These are phyloP conservation scores for Raphidocelis subcapitata DNA, from an alignment of 139 green algal genomes.

Conservation along the genomic window DNA sequence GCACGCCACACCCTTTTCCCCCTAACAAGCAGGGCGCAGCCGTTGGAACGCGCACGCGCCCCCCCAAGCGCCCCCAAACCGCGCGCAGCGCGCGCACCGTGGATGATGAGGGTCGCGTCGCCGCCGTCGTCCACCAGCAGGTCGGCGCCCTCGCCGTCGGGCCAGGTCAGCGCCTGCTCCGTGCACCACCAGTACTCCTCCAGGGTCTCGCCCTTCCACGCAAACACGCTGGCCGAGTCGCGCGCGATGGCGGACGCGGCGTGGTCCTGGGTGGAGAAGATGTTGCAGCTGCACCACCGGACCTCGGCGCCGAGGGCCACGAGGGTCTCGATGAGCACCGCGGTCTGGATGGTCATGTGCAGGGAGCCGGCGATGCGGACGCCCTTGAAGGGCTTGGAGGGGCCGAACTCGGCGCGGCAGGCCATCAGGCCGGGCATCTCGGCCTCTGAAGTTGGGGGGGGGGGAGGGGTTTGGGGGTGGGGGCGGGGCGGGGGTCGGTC, in stretches of 20 bases:
- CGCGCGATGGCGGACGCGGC: constrained; percentile 95
- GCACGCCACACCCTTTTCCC: too few species aligned
- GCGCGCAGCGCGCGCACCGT: constrained; percentile 84
- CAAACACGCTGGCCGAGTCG: constrained; percentile 95
- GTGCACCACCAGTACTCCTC: constrained; percentile 99
- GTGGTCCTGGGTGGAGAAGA: constrained; percentile 99
- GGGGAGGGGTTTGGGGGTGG: too few species aligned
- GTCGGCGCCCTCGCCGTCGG: constrained; percentile 79
- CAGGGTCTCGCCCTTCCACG: constrained; percentile 99
- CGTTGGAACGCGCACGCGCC: too few species aligned
- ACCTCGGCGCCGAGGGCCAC: constrained; percentile 95
- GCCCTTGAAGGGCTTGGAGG: constrained; percentile 47
- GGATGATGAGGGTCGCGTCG: constrained; percentile 98
- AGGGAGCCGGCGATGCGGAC: constrained; percentile 93
- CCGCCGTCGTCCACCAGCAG: constrained; percentile 99
- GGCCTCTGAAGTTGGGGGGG: too few species aligned
- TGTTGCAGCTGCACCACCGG: constrained; percentile 99
- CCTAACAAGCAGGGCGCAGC: too few species aligned
- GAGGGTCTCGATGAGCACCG: constrained; percentile 99
- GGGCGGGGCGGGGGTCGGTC: too few species aligned
- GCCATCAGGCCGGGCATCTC: constrained; percentile 98
- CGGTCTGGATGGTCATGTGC: constrained; percentile 99
- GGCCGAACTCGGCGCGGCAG: constrained; percentile 90
- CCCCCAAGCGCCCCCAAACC: too few species aligned
- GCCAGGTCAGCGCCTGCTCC: constrained; percentile 91